Conservation (phyloP, 1,284 basidiomycete genomes). For the Ganoderma resinaceum region DNA sequence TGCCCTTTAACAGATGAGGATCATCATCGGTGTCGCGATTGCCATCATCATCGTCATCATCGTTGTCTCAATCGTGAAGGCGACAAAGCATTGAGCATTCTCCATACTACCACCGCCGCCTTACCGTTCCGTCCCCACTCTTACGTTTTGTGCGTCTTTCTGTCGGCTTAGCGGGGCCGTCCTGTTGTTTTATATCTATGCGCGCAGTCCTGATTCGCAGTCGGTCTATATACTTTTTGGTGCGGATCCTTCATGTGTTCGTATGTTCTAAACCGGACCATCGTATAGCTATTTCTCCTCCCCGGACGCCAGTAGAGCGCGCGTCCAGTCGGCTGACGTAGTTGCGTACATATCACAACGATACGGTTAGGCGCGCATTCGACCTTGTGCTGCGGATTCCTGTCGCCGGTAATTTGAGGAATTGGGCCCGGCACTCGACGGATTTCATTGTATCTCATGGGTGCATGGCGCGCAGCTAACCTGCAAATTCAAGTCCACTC, state of each 20-base stretch:
- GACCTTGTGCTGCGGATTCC: not conserved
- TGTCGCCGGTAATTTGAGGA: no score
- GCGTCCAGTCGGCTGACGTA: not conserved
- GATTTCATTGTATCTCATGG: no score
- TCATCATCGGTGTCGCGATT: conserved; percentile 89
- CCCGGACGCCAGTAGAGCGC: not conserved
- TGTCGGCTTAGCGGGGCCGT: conserved; percentile 28
- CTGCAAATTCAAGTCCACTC: no score
- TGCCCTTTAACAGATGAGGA: conserved; percentile 72
- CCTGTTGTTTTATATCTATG: conserved; percentile 35
- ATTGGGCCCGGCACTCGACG: no score
- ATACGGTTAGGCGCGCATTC: not conserved
- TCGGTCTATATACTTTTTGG: conserved; percentile 22
- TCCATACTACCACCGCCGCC: not conserved
- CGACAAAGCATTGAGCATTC: conserved; percentile 56
- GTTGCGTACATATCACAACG: not conserved
- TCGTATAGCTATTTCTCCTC: conserved; percentile 14
- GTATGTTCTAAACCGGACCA: conserved; percentile 26
- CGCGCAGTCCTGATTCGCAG: conserved; percentile 29
- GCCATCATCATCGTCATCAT: conserved; percentile 92
- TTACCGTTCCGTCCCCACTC: conserved; percentile 21
- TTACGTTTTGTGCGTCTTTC: conserved; percentile 27
- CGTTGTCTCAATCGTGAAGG: conserved; percentile 90
- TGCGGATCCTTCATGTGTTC: conserved; percentile 31
- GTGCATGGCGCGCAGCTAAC: no score